Evolutionary conservation across 306 rosid genomes (phyloP).

Genomic region (Ormosia emarginata): DNA sequence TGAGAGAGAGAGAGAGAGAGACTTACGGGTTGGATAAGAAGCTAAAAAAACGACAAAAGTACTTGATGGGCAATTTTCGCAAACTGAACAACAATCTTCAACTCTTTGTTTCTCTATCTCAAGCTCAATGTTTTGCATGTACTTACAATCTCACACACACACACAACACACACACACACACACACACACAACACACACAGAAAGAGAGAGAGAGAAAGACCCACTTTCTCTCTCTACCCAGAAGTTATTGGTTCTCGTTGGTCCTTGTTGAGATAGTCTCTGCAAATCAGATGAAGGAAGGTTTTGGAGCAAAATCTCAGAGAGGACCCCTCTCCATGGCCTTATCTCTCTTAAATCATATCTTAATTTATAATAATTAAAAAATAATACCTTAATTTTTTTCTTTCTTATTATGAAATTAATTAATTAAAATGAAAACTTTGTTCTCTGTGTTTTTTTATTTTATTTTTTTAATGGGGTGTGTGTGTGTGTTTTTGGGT

Average conservation of each 20-base stretch:
- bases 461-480: neutral
- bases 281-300: conserved; percentile 63
- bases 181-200: too few relatives aligned
- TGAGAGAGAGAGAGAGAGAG: neutral
- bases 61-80: conserved; percentile 45
- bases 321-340: conserved; percentile 32
- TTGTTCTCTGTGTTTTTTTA: neutral
- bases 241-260: conserved; percentile 22
- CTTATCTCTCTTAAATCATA: conserved; percentile 45
- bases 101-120: conserved; percentile 25
- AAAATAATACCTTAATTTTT: neutral
- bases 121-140: conserved; percentile 14
- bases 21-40: conserved; percentile 60
- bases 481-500: conserved; percentile 5
- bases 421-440: neutral
- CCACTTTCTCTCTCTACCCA: conserved; percentile 25
- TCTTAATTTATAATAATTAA: conserved; percentile 32
- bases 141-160: neutral
- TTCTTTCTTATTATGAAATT: neutral
- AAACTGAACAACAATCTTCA: conserved; percentile 27
- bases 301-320: conserved; percentile 44
- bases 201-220: neutral
- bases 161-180: conserved; percentile 1
- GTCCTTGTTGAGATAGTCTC: conserved; percentile 58
- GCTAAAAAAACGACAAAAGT: conserved; percentile 29